phyloP scores from a whole-genome alignment of 129 eudicot genomes.

The Heracleum sosnowskyi region DNA sequence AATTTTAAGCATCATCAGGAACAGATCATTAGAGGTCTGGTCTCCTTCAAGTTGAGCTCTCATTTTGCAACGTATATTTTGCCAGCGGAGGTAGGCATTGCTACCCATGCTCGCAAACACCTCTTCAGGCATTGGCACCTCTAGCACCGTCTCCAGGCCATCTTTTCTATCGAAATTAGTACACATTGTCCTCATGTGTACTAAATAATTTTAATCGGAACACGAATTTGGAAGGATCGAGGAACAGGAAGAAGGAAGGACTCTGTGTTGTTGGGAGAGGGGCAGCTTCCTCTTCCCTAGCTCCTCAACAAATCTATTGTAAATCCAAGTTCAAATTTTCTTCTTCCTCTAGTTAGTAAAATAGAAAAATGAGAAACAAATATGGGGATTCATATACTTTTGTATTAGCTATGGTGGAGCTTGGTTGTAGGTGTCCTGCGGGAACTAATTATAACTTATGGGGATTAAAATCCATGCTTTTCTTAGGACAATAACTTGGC shows the following conservation, averaged over 20 bases:
- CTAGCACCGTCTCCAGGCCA: slow-evolving; percentile 71
- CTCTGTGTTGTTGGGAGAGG: slow-evolving; percentile 1
- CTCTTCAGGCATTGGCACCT: slow-evolving; percentile 81
- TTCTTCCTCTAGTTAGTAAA: not conserved
- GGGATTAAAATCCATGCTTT: not conserved
- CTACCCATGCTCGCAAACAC: slow-evolving; percentile 46
- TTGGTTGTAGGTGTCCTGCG: slow-evolving; percentile 16
- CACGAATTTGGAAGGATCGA: not conserved
- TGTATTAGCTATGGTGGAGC: slow-evolving; percentile 11
- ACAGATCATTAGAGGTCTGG: slow-evolving; percentile 27
- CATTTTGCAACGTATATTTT: slow-evolving; percentile 47
- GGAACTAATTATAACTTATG: slow-evolving; percentile 9
- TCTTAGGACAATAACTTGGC: not conserved
- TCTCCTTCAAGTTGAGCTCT: slow-evolving; percentile 24
- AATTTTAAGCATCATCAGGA: slow-evolving; percentile 54
- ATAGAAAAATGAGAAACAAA: not conserved
- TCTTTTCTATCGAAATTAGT: slow-evolving; percentile 54
- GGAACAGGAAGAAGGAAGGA: slow-evolving; percentile 14
- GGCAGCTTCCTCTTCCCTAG: slow-evolving; percentile 17
- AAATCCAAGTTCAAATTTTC: not conserved
- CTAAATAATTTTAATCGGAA: not conserved
- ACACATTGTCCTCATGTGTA: slow-evolving; percentile 42
- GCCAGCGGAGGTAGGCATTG: slow-evolving; percentile 52
- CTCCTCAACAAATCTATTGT: slow-evolving; percentile 9
- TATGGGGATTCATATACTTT: not conserved